Conservation (phyloP, 352 stramenopile species). For the Globisporangium canariense region DNA sequence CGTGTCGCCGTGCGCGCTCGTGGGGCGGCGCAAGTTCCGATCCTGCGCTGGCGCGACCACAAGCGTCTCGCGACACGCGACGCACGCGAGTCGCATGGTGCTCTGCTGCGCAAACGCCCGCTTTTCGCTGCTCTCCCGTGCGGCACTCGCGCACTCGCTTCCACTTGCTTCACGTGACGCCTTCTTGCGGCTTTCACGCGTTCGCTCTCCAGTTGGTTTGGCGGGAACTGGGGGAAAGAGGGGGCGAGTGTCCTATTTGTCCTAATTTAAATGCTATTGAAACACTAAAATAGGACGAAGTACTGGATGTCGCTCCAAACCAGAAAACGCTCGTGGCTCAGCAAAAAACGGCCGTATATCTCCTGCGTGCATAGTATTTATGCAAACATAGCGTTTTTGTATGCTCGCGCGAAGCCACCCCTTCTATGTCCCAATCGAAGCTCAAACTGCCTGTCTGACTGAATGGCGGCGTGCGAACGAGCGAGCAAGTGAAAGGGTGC, state of each 20-base stretch:
- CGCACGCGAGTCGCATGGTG: slow-evolving; percentile 45
- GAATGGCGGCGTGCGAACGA: neutral
- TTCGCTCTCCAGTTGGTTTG: neutral
- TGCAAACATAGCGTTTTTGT: slow-evolving; percentile 2
- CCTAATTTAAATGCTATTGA: neutral
- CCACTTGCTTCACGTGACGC: neutral
- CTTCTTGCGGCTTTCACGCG: neutral
- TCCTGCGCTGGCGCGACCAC: neutral
- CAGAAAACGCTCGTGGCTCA: neutral
- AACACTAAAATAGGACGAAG: neutral
- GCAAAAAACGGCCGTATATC: neutral
- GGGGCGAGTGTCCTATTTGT: neutral
- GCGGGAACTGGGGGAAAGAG: neutral
- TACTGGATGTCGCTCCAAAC: neutral
- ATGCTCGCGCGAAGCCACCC: neutral
- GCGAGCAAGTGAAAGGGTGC: slow-evolving; percentile 3
- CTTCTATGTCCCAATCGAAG: neutral
- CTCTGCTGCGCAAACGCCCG: slow-evolving; percentile 4
- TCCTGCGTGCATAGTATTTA: neutral
- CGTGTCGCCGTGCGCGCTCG: slow-evolving; percentile 2
- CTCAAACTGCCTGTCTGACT: slow-evolving; percentile 3
- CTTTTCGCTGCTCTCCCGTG: neutral
- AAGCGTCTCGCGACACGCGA: slow-evolving; percentile 35
- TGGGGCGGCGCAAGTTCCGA: slow-evolving; percentile 1
- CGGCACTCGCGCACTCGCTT: neutral